Evolutionary conservation across 108 stramenopile species (phyloP), one percentile per base, ranked within the genome.

Genomic region (Stephanodiscus minutulus): DNA sequence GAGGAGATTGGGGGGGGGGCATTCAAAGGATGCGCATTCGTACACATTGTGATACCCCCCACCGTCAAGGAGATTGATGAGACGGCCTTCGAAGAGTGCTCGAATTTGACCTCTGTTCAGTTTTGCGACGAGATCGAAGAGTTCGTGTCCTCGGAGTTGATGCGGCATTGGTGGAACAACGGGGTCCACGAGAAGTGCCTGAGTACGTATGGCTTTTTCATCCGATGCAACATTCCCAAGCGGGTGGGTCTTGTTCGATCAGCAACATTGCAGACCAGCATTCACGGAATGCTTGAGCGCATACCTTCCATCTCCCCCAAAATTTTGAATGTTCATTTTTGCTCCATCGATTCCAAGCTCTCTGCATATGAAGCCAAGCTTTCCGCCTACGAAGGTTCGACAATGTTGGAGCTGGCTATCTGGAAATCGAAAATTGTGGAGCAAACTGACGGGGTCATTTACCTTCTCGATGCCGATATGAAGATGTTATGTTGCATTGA

Each of bases 41-140:
- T 4, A 4, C 31, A 5, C 31, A 33, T 33, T 5, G 31, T 33
- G 31, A 33, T 33, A 2, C 31, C 31, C 31, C 31, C 31, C 2
- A 4, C 31, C 5, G 31, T 33, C 31, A 33, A 33, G 5, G 31
- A 33, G 31, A 33, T 33, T 33, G 31, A 33, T 33, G 31, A 5
- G 31, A 4, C 3, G 31, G 31, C 31, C 2, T 33, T 33, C 31
- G 3, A 33, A 4, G 31, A 33, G 5, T 68, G 29, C 53, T 52
- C 50, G n/a, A 0, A 52, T 20, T 52, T 52, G n/a, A 18, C n/a
- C 6, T 7, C 1, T 24, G 18, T 52, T 6, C 7, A 7, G 12
- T 52, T 52, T 24, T 52, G 50, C 20, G 50, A 52, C 0, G 50
- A 52, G 20, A 52, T 52, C 20, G 50, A 52, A 52, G 50, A 52